These are phyloP conservation scores for Candida railenensis DNA, from an alignment of 805 yeast genomes.

Conservation along the genomic window DNA sequence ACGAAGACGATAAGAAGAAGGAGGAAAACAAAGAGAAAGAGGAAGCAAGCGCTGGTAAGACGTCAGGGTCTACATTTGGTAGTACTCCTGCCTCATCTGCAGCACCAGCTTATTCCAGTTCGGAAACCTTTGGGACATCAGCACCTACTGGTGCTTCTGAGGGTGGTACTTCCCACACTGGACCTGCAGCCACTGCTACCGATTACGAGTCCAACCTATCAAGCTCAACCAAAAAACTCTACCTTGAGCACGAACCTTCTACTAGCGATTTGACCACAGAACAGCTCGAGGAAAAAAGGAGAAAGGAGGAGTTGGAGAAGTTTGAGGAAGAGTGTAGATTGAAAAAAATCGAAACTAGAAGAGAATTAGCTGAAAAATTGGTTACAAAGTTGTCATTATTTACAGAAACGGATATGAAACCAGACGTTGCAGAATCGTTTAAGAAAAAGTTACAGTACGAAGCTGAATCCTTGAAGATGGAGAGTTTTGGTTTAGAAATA, in stretches of 20 bases:
- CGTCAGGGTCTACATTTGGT: neutral
- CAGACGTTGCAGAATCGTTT: constrained; percentile 49
- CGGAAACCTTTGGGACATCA: neutral
- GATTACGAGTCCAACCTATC: neutral
- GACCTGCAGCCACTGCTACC: neutral
- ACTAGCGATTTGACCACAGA: constrained; percentile 2
- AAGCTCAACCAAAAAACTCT: neutral
- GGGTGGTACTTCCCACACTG: too few species aligned
- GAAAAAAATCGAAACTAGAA: constrained; percentile 65
- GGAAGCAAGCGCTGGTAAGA: constrained; percentile 19
- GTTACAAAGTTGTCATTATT: constrained; percentile 42
- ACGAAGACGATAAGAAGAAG: constrained; percentile 29
- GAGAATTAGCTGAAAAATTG: constrained; percentile 59
- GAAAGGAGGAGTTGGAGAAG: constrained; percentile 48
- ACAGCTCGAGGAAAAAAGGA: constrained; percentile 37
- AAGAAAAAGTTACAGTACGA: constrained; percentile 68
- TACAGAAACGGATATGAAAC: constrained; percentile 44
- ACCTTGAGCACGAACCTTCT: constrained; percentile 1
- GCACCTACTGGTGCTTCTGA: neutral
- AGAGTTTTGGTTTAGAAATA: constrained; percentile 81
- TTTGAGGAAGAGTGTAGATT: constrained; percentile 74
- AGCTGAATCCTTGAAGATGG: constrained; percentile 79
- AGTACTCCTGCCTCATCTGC: neutral
- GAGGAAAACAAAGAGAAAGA: constrained; percentile 35
- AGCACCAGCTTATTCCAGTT: neutral